These are phyloP conservation scores for Aspergillus udagawae DNA, from an alignment of 2,329 filamentous ascomycete species.

Conservation along the genomic window DNA sequence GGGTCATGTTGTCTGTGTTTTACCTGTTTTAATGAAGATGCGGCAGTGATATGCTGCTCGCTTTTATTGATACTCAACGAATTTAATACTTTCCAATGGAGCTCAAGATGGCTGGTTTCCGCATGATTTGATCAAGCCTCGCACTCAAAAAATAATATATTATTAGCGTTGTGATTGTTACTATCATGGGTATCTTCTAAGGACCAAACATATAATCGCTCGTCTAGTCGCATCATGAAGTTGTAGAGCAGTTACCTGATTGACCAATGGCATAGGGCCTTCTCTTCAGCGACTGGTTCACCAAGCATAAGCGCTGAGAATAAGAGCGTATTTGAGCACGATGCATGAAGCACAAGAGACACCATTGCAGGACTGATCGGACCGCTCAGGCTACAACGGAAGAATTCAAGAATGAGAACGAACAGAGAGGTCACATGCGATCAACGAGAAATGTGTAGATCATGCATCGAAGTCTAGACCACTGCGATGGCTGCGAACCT, in stretches of 20 bases:
- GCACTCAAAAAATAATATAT: neutral
- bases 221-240: conserved; percentile 4
- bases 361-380: neutral
- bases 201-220: conserved; percentile 15
- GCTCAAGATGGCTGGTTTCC: conserved; percentile 2
- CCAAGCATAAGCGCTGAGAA: neutral
- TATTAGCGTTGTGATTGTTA: conserved; percentile 9
- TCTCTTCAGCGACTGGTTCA: neutral
- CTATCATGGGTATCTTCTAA: conserved; percentile 25
- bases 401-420: neutral
- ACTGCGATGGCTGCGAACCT: neutral
- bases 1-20: conserved; percentile 1
- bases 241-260: conserved; percentile 4
- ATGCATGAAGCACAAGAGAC: neutral
- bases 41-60: conserved; percentile 1
- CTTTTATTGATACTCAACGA: conserved; percentile 3
- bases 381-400: neutral
- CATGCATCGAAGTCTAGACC: neutral
- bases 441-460: neutral
- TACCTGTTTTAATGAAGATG: conserved; percentile 1
- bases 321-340: neutral
- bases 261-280: neutral
- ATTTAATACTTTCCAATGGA: conserved; percentile 2
- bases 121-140: conserved; percentile 3
- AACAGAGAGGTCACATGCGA: neutral